Evolutionary conservation across 2,329 filamentous ascomycete genomes (phyloP), one percentile per base, ranked within the genome.

Genomic region (Sclerotinia glacialis): DNA sequence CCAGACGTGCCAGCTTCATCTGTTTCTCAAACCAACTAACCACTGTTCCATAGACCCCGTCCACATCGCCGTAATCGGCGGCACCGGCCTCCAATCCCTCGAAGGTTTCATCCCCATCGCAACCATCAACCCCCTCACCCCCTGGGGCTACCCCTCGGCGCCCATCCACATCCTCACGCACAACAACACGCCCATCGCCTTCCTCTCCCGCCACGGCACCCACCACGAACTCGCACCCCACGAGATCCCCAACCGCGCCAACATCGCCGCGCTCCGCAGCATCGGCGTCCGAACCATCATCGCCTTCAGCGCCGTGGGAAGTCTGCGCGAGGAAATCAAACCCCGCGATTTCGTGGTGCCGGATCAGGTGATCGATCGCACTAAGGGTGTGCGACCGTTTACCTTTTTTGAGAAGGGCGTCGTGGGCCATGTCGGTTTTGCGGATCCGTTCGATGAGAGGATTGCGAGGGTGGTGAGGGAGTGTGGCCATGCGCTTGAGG

Each of bases 281-380:
- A 83, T 99, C 69, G 95, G 95, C 72, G 95, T 98, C 55, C 89
- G 93, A 75, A 91, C 88, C 77, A 86, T 98, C 77, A 91, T 99
- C 76, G 93, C 94, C 70, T 99, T 99, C 82, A 94, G 90, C 71
- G 95, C 95, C 59, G 95, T 99, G 67, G 95, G 95, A 69, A 94
- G 90, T 75, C 82, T 99, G 77, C 92, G 90, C 77, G 95, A 97
- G 81, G 86, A 92, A 76, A 94, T 99, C 78, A 92, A 91, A 80
- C 95, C 95, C 53, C 90, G 95, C 80, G 95, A 99, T 82, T 99
- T 99, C 78, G 91, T 98, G 62, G 85, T 99, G 16, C 95, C 94
- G 0, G 93, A 97, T 80, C 95, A 99, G 82, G 86, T 96, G 78
- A 97, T 98, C 77, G 95, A 99, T 81, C 91, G 94, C 70, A 98